Evolutionary conservation across 2,329 filamentous ascomycete species (phyloP).

Genomic region (Hypoxylon sp.): DNA sequence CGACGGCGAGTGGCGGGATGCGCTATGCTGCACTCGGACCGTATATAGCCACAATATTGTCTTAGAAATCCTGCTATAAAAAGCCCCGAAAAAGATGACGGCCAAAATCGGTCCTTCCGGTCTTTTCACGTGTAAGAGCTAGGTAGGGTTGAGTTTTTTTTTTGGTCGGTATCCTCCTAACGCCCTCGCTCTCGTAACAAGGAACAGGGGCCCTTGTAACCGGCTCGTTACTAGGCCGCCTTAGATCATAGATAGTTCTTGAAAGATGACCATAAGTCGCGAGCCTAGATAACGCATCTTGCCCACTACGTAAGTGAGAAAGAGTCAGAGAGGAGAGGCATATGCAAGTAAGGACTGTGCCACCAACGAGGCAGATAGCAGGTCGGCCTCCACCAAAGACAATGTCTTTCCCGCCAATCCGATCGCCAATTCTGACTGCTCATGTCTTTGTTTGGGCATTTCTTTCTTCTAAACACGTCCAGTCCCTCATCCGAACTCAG

Average conservation of each 20-base stretch:
- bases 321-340: conserved; percentile 1
- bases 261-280: background rate
- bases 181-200: conserved; percentile 12
- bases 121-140: conserved; percentile 27
- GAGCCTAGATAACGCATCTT: background rate
- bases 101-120: conserved; percentile 10
- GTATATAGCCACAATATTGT: conserved; percentile 9
- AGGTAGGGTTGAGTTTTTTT: background rate
- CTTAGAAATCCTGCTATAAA: conserved; percentile 13
- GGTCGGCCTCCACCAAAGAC: conserved; percentile 25
- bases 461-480: background rate
- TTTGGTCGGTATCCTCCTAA: background rate
- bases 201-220: conserved; percentile 13
- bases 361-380: conserved; percentile 18
- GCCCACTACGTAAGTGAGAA: conserved; percentile 4
- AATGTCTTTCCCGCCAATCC: conserved; percentile 15
- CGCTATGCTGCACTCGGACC: conserved; percentile 11
- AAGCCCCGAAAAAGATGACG: background rate
- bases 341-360: conserved; percentile 11
- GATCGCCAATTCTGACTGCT: conserved; percentile 7
- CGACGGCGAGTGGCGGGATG: conserved; percentile 1
- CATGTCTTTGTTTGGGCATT: background rate
- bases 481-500: conserved; percentile 10
- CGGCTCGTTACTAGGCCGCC: conserved; percentile 29
- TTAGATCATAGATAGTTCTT: conserved; percentile 7